Evolutionary conservation across 1,284 basidiomycete species (phyloP).

Genomic region (Termitomyces sp.): DNA sequence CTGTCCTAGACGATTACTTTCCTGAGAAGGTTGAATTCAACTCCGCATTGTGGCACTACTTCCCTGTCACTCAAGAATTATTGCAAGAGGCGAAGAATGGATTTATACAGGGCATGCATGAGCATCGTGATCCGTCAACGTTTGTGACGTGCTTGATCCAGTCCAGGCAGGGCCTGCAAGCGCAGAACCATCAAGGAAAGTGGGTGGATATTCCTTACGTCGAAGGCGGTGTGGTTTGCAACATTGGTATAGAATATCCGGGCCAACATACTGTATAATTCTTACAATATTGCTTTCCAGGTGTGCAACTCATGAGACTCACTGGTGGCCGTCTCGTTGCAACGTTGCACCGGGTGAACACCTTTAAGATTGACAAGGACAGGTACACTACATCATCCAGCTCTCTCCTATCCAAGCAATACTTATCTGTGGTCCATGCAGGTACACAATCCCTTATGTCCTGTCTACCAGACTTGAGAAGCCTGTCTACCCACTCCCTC

Average conservation of each 20-base stretch:
- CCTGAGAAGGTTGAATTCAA: slow-evolving; percentile 24
- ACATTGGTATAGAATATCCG: slow-evolving; percentile 18
- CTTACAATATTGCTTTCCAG: slow-evolving; percentile 4
- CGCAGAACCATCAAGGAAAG: slow-evolving; percentile 23
- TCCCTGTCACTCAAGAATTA: slow-evolving; percentile 22
- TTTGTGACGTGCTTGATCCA: slow-evolving; percentile 29
- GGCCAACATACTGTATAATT: neutral
- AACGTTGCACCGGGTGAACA: slow-evolving; percentile 27
- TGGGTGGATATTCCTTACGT: slow-evolving; percentile 26
- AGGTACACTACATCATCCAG: slow-evolving; percentile 11
- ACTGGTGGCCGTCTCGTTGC: slow-evolving; percentile 25
- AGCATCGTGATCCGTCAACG: slow-evolving; percentile 27
- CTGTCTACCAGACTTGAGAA: slow-evolving; percentile 26
- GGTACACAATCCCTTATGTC: slow-evolving; percentile 26
- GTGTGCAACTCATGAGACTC: slow-evolving; percentile 25
- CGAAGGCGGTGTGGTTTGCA: slow-evolving; percentile 25
- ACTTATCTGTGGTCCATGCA: neutral
- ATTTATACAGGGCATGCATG: slow-evolving; percentile 26
- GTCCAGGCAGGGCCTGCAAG: slow-evolving; percentile 23
- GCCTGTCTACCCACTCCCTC: slow-evolving; percentile 20
- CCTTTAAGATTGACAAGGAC: slow-evolving; percentile 24
- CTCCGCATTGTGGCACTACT: slow-evolving; percentile 26
- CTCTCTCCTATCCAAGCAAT: neutral
- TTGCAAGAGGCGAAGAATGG: slow-evolving; percentile 18
- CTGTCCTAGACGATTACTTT: slow-evolving; percentile 22